Evolutionary conservation across 495 filamentous ascomycete species (phyloP).

Genomic region (Usnea hakonensis): DNA sequence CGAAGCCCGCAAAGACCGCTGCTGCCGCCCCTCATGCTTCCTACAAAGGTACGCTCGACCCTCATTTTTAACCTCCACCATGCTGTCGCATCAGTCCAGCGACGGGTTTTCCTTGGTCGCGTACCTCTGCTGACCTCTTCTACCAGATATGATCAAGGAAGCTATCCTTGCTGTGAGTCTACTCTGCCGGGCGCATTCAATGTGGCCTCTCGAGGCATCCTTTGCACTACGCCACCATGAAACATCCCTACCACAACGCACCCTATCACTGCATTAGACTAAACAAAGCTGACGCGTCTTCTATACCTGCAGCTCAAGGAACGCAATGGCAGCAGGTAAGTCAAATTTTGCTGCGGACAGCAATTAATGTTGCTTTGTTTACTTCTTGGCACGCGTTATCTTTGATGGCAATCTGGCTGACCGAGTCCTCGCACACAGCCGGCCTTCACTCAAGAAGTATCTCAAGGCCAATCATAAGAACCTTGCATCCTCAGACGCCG

Average conservation of each 20-base stretch:
- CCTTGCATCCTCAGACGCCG: slow-evolving; percentile 49
- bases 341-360: slow-evolving; percentile 19
- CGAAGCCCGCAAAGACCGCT: slow-evolving; percentile 43
- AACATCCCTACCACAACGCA: slow-evolving; percentile 10
- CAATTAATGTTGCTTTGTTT: slow-evolving; percentile 16
- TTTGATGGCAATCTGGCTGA: slow-evolving; percentile 15
- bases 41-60: slow-evolving; percentile 51
- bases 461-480: slow-evolving; percentile 92
- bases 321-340: slow-evolving; percentile 58
- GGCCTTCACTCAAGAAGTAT: slow-evolving; percentile 97
- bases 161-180: slow-evolving; percentile 58
- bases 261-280: neutral
- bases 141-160: slow-evolving; percentile 61
- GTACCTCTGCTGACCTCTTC: slow-evolving; percentile 41
- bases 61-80: slow-evolving; percentile 36
- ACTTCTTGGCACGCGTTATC: slow-evolving; percentile 16
- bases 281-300: slow-evolving; percentile 25
- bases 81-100: slow-evolving; percentile 37
- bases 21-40: slow-evolving; percentile 44
- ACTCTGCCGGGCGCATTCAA: slow-evolving; percentile 32
- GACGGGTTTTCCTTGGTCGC: slow-evolving; percentile 34
- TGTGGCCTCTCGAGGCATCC: slow-evolving; percentile 15
- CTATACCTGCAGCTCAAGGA: slow-evolving; percentile 50
- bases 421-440: slow-evolving; percentile 45
- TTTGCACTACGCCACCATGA: slow-evolving; percentile 17